phyloP scores from a whole-genome alignment of 2,329 filamentous ascomycete genomes.

The Coniella lustricola region DNA sequence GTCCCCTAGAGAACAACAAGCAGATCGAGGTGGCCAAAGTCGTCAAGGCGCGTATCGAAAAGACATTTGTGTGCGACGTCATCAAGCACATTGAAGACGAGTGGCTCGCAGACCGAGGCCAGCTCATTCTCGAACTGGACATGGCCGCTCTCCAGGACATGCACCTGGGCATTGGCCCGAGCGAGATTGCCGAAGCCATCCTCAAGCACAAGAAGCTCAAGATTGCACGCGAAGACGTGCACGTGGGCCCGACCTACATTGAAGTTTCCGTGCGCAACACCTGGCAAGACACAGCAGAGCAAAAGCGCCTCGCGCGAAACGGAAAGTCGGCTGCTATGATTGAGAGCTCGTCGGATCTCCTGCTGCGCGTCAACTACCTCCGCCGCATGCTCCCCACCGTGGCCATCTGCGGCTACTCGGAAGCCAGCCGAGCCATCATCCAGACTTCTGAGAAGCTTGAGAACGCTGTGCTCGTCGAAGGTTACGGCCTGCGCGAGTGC shows the following conservation, averaged over 20 bases:
- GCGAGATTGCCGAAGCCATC: slow-evolving; percentile 71
- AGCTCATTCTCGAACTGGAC: slow-evolving; percentile 77
- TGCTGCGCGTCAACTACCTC: slow-evolving; percentile 75
- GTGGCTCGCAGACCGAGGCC: slow-evolving; percentile 71
- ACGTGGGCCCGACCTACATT: slow-evolving; percentile 56
- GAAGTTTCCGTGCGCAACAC: slow-evolving; percentile 62
- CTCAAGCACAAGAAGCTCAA: slow-evolving; percentile 77
- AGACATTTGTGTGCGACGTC: slow-evolving; percentile 80
- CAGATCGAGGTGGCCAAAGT: slow-evolving; percentile 76
- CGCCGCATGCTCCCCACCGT: slow-evolving; percentile 75
- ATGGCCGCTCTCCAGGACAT: slow-evolving; percentile 70
- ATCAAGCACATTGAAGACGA: slow-evolving; percentile 79
- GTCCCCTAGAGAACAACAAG: slow-evolving; percentile 69
- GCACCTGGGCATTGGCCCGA: slow-evolving; percentile 68
- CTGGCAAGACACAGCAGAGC: slow-evolving; percentile 38
- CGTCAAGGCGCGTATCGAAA: slow-evolving; percentile 90
- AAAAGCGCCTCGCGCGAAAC: slow-evolving; percentile 39
- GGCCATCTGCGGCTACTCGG: slow-evolving; percentile 84
- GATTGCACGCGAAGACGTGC: slow-evolving; percentile 57
- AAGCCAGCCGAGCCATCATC: slow-evolving; percentile 81
- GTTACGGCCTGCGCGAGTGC: slow-evolving; percentile 81
- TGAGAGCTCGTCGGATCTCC: slow-evolving; percentile 54
- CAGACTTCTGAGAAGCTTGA: slow-evolving; percentile 66
- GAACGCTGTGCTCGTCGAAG: slow-evolving; percentile 79
- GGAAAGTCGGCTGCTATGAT: slow-evolving; percentile 33